Conservation (phyloP, 768 basidiomycete genomes). For the Polyporus arcularius region DNA sequence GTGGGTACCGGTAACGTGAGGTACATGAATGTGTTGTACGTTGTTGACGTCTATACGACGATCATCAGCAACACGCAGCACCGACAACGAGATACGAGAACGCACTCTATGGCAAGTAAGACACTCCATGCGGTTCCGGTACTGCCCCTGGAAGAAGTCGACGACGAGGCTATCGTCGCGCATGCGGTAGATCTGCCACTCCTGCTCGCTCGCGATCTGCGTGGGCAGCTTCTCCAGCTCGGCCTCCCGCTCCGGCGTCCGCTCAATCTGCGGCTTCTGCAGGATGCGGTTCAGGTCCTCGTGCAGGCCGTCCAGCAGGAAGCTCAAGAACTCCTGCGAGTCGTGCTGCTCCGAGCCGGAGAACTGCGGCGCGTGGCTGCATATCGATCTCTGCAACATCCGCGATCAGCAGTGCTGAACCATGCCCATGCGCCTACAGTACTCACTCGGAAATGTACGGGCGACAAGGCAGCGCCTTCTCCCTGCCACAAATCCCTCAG, state of each 20-base stretch:
- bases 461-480: constrained; percentile 80
- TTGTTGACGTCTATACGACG: constrained; percentile 82
- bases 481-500: constrained; percentile 87
- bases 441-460: constrained; percentile 81
- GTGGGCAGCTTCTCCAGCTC: constrained; percentile 85
- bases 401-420: constrained; percentile 10
- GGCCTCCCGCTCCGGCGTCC: constrained; percentile 80
- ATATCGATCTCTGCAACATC: constrained; percentile 55
- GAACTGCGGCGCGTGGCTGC: constrained; percentile 67
- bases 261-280: constrained; percentile 61
- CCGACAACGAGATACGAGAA: constrained; percentile 19
- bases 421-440: not conserved
- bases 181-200: constrained; percentile 89
- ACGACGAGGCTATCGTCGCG: constrained; percentile 94
- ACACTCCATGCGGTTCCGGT: constrained; percentile 86
- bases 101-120: constrained; percentile 85
- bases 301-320: constrained; percentile 92
- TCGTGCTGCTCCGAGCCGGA: constrained; percentile 91
- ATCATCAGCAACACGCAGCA: constrained; percentile 12
- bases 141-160: constrained; percentile 98
- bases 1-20: constrained; percentile 87
- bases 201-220: constrained; percentile 87
- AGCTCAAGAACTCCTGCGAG: constrained; percentile 95
- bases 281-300: constrained; percentile 94
- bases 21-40: constrained; percentile 96